Evolutionary conservation across 139 green algal species (phyloP), one percentile per base, ranked within the genome.

Genomic region (Picochlorum sp.): DNA sequence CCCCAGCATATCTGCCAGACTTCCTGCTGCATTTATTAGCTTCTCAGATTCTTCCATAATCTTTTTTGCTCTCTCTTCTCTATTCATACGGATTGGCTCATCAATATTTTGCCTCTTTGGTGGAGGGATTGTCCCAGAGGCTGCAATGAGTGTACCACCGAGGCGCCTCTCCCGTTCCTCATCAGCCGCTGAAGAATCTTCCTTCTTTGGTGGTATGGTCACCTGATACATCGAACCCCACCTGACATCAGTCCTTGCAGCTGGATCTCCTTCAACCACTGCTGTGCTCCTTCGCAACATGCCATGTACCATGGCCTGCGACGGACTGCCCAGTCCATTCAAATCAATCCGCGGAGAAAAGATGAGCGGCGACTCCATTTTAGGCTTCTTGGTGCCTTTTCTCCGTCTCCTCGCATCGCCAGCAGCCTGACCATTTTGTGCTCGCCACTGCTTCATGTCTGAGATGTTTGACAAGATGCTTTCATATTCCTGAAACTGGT

Each of bases 41-140:
- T 41, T 13, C n/a, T 49, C 26, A 28, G 44, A 57, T n/a, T 28
- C n/a, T 30, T 56, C 58, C 23, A 20, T 24, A 56, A 58, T 58
- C 37, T 45, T 16, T 21, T n/a, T 1, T 24, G 26, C 52, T 14
- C 32, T n/a, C 15, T 20, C 8, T 38, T 34, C 24, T 32, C 10
- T 57, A 16, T 13, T 16, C n/a, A 18, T 60, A 21, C 13, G n/a
- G 23, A 8, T 32, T 32, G 11, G 41, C 6, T 38, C 50, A 74
- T 10, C 60, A 66, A 32, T 41, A 13, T 69, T 74, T 54, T 20
- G 18, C 16, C n/a, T 21, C 47, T 54, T 54, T 26, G 47, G 16
- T 21, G n/a, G 18, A 54, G 11, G 18, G n/a, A 54, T 14, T 26
- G 47, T 54, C 16, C n/a, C 18, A 21, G 47, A 20, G 4, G 16